A percentile compares a stretch with the other conserved stretches of the same genome.
These are phyloP conservation scores for Coemansia sp. DNA, from an alignment of 192 early-diverging fungal genomes.

Conservation along the genomic window DNA sequence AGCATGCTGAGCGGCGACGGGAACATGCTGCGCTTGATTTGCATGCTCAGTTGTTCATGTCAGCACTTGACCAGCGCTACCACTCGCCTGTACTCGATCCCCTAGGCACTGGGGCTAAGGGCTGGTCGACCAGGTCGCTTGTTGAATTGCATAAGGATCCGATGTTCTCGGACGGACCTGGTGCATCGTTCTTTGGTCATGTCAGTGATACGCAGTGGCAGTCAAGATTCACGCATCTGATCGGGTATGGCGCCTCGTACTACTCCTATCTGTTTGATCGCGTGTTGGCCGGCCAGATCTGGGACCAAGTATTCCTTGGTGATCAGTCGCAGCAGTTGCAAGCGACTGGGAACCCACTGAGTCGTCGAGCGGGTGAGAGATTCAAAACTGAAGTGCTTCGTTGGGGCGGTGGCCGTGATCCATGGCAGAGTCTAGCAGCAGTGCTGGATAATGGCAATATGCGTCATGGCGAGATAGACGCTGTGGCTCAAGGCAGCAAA, in stretches of 20 bases:
- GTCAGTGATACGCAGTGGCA: constrained; percentile 83
- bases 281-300: constrained; percentile 78
- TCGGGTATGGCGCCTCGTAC: constrained; percentile 91
- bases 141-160: constrained; percentile 60
- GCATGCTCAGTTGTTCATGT: constrained; percentile 89
- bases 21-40: constrained; percentile 74
- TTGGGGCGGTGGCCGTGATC: constrained; percentile 94
- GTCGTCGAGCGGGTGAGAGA: constrained; percentile 66
- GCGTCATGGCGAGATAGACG: constrained; percentile 35
- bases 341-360: constrained; percentile 57
- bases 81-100: constrained; percentile 64
- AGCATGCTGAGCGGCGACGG: constrained; percentile 60
- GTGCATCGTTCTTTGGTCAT: constrained; percentile 68
- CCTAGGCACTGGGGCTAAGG: neutral
- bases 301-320: constrained; percentile 67
- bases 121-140: constrained; percentile 59
- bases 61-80: constrained; percentile 88
- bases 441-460: constrained; percentile 60
- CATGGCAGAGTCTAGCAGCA: constrained; percentile 77
- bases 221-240: constrained; percentile 88
- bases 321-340: constrained; percentile 19
- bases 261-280: constrained; percentile 94
- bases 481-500: constrained; percentile 62
- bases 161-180: constrained; percentile 42
- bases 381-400: constrained; percentile 75